phyloP scores from a whole-genome alignment of 225 moss, liverwort and hornwort genomes.

The Physcomitrium patens region DNA sequence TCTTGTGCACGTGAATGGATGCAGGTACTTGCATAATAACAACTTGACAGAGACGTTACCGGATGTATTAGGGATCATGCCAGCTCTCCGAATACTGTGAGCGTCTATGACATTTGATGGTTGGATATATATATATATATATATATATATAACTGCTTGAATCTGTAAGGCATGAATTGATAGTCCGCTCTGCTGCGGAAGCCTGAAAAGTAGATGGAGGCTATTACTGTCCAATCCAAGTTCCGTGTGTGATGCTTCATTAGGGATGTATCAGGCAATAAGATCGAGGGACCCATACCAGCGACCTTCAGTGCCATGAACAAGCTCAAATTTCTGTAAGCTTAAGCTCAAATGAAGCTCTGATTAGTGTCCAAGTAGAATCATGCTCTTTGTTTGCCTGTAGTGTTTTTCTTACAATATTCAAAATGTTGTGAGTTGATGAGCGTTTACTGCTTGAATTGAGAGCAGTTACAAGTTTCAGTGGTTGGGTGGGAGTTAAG shows the following conservation, averaged over 20 bases:
- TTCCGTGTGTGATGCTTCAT: neutral
- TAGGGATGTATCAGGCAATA: constrained; percentile 41
- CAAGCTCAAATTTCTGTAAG: constrained; percentile 47
- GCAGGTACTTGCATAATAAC: constrained; percentile 60
- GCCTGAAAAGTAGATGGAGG: neutral
- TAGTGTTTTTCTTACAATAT: too few species aligned
- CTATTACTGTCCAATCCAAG: neutral
- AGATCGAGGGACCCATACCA: constrained; percentile 44
- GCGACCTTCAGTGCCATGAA: constrained; percentile 35
- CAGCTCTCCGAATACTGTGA: constrained; percentile 52
- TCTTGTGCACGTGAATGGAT: neutral
- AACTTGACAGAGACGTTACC: constrained; percentile 41
- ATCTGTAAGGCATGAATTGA: neutral
- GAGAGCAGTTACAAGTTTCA: neutral
- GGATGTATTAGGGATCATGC: constrained; percentile 26
- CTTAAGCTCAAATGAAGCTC: neutral
- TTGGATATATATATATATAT: neutral
- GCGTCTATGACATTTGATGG: constrained; percentile 12
- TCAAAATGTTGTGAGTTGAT: neutral
- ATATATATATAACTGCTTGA: too few species aligned
- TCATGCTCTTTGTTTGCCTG: neutral
- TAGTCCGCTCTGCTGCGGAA: neutral
- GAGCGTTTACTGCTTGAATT: constrained; percentile 1
- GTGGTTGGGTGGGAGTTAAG: neutral
- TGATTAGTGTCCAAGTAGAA: neutral